These are phyloP conservation scores for Ilyonectria destructans DNA, from an alignment of 2,329 filamentous ascomycete genomes.

Conservation along the genomic window DNA sequence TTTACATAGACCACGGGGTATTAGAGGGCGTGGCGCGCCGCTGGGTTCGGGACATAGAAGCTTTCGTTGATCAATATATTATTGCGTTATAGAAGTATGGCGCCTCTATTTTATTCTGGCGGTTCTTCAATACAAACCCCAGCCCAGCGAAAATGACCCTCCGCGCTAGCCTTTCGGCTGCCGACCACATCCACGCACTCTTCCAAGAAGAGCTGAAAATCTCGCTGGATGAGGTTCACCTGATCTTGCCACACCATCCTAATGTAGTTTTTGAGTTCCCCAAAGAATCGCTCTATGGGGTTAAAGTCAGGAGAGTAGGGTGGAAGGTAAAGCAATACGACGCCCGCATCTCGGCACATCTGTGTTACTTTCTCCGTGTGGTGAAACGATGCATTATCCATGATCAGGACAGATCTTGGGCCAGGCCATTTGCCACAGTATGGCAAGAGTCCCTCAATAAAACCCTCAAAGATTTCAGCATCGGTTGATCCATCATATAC, in stretches of 20 bases:
- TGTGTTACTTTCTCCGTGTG: slow-evolving; percentile 46
- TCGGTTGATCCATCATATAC: neutral
- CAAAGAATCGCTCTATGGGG: slow-evolving; percentile 47
- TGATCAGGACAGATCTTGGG: slow-evolving; percentile 54
- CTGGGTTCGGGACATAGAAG: neutral
- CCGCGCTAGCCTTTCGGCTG: slow-evolving; percentile 15
- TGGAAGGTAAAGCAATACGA: slow-evolving; percentile 32
- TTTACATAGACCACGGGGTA: neutral
- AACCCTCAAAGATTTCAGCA: neutral
- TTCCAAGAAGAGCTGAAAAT: slow-evolving; percentile 41
- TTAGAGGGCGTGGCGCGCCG: neutral
- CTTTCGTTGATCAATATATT: slow-evolving; percentile 1
- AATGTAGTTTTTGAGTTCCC: slow-evolving; percentile 41
- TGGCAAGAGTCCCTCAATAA: neutral
- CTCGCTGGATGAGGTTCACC: slow-evolving; percentile 35
- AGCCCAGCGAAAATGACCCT: slow-evolving; percentile 28
- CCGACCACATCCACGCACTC: slow-evolving; percentile 41
- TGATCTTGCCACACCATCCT: slow-evolving; percentile 36
- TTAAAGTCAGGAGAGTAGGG: slow-evolving; percentile 47
- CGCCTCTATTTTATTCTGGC: slow-evolving; percentile 9
- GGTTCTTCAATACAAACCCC: slow-evolving; percentile 12
- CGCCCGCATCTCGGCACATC: slow-evolving; percentile 45
- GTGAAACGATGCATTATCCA: slow-evolving; percentile 56
- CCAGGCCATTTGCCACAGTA: slow-evolving; percentile 52
- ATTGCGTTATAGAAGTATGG: neutral